These are phyloP conservation scores for Sporobolomyces roseus DNA, from an alignment of 768 basidiomycete species.

Conservation along the genomic window DNA sequence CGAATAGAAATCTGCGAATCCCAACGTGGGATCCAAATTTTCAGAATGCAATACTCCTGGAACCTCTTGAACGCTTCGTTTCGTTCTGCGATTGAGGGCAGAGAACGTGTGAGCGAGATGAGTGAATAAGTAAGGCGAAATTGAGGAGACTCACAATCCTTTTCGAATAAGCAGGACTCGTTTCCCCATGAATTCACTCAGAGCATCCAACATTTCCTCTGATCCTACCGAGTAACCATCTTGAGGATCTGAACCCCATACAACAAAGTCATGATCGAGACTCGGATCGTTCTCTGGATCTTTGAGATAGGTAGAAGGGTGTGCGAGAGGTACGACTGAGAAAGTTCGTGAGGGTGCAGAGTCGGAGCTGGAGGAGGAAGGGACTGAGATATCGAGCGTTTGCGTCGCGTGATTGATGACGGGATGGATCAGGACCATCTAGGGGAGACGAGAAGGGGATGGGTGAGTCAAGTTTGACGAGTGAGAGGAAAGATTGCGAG, in stretches of 20 bases:
- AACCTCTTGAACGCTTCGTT: slow-evolving; percentile 15
- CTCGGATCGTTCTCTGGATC: slow-evolving; percentile 4
- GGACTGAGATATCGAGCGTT: slow-evolving; percentile 31
- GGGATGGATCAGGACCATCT: slow-evolving; percentile 40
- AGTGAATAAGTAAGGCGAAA: neutral
- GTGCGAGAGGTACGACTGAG: slow-evolving; percentile 26
- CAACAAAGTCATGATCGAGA: slow-evolving; percentile 30
- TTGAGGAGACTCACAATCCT: slow-evolving; percentile 10
- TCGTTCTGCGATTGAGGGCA: neutral
- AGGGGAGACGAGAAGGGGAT: neutral
- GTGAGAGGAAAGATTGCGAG: fast-evolving
- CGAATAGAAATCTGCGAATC: slow-evolving; percentile 29
- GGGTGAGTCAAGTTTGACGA: no score
- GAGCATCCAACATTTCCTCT: slow-evolving; percentile 7
- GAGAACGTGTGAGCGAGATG: neutral
- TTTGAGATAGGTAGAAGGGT: slow-evolving; percentile 25
- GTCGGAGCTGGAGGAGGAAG: neutral
- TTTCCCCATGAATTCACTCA: slow-evolving; percentile 28
- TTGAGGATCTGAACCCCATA: slow-evolving; percentile 26
- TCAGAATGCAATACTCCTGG: slow-evolving; percentile 21
- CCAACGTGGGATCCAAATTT: slow-evolving; percentile 5
- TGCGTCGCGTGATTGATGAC: slow-evolving; percentile 9
- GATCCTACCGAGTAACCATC: slow-evolving; percentile 33
- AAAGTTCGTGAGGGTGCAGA: neutral
- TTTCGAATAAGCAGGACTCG: slow-evolving; percentile 27